phyloP scores from a whole-genome alignment of 495 filamentous ascomycete genomes.

The Penicillium cinerascens region DNA sequence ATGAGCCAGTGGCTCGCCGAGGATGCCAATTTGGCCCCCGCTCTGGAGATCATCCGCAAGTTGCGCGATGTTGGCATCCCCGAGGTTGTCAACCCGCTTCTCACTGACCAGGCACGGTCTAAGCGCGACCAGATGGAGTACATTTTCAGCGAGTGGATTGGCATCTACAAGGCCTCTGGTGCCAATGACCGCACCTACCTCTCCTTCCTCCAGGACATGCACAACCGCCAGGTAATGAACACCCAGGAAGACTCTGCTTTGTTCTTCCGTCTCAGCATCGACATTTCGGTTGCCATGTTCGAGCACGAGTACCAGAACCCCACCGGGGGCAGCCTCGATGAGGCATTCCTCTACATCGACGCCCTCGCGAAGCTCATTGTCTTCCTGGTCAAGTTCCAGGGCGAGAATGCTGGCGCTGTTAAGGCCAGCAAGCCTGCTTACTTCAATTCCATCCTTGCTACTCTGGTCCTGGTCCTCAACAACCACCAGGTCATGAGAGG shows the following conservation, averaged over 20 bases:
- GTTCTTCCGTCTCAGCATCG: conserved; percentile 80
- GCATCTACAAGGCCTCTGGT: conserved; percentile 69
- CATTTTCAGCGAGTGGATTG: conserved; percentile 90
- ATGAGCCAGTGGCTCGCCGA: conserved; percentile 78
- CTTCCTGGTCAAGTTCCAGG: conserved; percentile 67
- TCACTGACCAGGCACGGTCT: conserved; percentile 47
- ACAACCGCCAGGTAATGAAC: conserved; percentile 64
- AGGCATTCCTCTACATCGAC: conserved; percentile 74
- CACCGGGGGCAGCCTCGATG: conserved; percentile 54
- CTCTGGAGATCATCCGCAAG: conserved; percentile 67
- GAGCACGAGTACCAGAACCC: conserved; percentile 62
- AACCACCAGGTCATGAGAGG: conserved; percentile 78
- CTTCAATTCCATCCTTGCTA: conserved; percentile 68
- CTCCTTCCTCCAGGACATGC: conserved; percentile 82
- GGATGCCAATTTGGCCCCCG: conserved; percentile 61
- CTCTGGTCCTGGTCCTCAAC: conserved; percentile 77
- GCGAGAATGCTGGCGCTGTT: conserved; percentile 54
- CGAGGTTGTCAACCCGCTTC: conserved; percentile 44
- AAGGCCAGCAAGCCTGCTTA: conserved; percentile 59
- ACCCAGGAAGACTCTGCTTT: conserved; percentile 67
- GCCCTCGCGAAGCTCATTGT: conserved; percentile 82
- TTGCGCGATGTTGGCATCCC: conserved; percentile 60
- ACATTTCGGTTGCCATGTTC: conserved; percentile 69
- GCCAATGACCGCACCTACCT: conserved; percentile 65
- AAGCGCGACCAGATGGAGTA: conserved; percentile 86